Evolutionary conservation across 1,284 basidiomycete genomes (phyloP).

Genomic region (Moesziomyces aphidis): DNA sequence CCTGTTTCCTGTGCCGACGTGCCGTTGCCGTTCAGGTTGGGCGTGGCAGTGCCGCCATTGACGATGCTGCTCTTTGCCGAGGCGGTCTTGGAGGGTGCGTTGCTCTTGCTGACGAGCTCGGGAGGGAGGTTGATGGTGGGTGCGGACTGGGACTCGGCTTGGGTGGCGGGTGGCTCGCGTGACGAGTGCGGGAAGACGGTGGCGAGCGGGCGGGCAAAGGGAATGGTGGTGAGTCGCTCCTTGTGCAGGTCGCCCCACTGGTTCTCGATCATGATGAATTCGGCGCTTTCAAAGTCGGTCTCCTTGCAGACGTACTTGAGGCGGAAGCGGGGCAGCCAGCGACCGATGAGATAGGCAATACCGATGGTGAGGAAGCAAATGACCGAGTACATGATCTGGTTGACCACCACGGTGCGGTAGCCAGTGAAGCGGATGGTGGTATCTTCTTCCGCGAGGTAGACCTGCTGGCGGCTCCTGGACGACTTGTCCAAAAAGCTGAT

Average conservation of each 20-base stretch:
- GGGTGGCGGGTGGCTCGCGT: constrained; percentile 62
- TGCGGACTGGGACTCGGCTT: constrained; percentile 55
- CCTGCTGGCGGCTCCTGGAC: constrained; percentile 75
- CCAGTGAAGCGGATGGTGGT: constrained; percentile 87
- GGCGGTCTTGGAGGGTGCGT: constrained; percentile 30
- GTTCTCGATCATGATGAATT: constrained; percentile 83
- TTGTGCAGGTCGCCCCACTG: constrained; percentile 66
- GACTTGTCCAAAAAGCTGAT: constrained; percentile 62
- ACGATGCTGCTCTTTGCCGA: constrained; percentile 49
- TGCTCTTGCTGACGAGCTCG: constrained; percentile 37
- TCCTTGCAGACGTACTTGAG: constrained; percentile 86
- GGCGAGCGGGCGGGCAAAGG: constrained; percentile 62
- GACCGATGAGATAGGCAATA: constrained; percentile 81
- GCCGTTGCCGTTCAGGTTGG: constrained; percentile 7
- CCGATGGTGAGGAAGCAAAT: constrained; percentile 81
- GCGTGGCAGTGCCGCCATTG: constrained; percentile 35
- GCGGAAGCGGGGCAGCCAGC: constrained; percentile 94
- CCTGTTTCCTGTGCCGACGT: not conserved
- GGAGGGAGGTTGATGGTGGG: constrained; percentile 38
- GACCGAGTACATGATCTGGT: constrained; percentile 78
- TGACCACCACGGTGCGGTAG: constrained; percentile 79
- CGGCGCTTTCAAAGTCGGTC: constrained; percentile 81
- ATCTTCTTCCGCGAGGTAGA: constrained; percentile 93
- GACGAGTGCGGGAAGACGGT: constrained; percentile 65
- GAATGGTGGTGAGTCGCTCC: constrained; percentile 52